Base-by-base conservation (phyloP, 495 filamentous ascomycete species). In the Neurospora sp. region DNA sequence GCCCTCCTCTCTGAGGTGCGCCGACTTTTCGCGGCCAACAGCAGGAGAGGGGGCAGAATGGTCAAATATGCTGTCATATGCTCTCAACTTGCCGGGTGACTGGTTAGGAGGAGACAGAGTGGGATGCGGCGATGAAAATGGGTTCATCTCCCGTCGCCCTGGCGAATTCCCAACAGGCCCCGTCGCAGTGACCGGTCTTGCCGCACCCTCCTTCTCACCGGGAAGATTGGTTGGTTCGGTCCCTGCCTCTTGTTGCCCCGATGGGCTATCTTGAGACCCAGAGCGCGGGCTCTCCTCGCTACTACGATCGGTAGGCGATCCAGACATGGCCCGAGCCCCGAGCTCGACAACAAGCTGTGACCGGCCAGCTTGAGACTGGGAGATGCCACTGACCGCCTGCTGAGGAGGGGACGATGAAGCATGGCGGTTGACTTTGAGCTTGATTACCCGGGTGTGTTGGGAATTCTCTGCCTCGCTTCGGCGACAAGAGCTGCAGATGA, bases 401-500 rank as follows among this genome's bases (percentile, higher is more conserved):
- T 75, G 59, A 10, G 68, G 37, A 3, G 74, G 68, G 3, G 74
- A 75, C 18, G 59, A 72, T 16, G 75, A 83, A 39, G 85, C 87
- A 41, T 89, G 81, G 12, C 87, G 84, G 73, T 91, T 92, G 68
- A 96, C 82, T 71, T 92, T 92, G 70, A 96, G 84, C 80, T 94
- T 97, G 78, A 87, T 88, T 70, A 78, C 69, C 82, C 92, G 77
- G 8, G 79, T 82, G 39, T 80, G 82, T 18, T 69, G 59, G 20
- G 80, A 79, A 68, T 84, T 83, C 14, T 78, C 81, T 70, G 73
- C 74, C 75, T 84, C 79, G 14, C 73, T 77, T 71, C 88, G 90
- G 48, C 88, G 89, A 66, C 96, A 99, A 69, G 89, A 88, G 31
- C 84, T 84, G 82, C 96, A 99, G 70, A 97, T 83, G 79, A 97